Base-by-base conservation (phyloP, 192 early-diverging fungal species). In the Cetraspora pellucida region DNA sequence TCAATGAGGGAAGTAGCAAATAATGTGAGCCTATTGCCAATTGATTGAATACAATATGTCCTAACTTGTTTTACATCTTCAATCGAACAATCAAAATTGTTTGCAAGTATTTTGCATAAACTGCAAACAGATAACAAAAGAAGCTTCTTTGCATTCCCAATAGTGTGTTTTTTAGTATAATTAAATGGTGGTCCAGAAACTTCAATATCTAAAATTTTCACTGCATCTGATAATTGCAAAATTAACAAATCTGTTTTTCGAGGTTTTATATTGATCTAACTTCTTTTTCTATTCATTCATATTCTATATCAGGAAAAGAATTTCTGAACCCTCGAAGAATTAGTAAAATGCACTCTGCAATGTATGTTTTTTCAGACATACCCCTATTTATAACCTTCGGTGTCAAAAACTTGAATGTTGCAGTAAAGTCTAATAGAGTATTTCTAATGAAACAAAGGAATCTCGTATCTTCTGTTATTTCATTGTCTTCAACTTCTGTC, bases 61-160 rank as follows among this genome's bases (percentile, higher is more conserved):
- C 31, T 76, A 44, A 58, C 52, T 58, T 55, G 10, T 45, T 72
- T 73, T 28, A 14, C 74, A 21, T 66, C 65, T 10, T 76, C 21
- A 65, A 76, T 67, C 16, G 14, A 21, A 43, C 74, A 76, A 76
- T 76, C 58, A 31, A 76, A 55, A 55, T 66, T 66, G 66, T 64
- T 76, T 14, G 46, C 74, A 47, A 75, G 63, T 31, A 75, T n/a
- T 64, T 28, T 64, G 46, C 74, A 75, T 27, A 75, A 28, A 14
- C 45, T 28, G 37, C 74, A 76, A 50, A 76, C 43, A 50, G 74
- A n/a, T 30, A 76, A 54, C 45, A 66, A 4, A 28, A 76, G 61
- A 44, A 76, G 21, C 50, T 75, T 76, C 66, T 76, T 75, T 21
- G 50, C 45, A 17, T 76, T 43, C 2, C 74, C 61, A 44, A 76